A percentile compares a stretch with the other conserved stretches of the same genome.
These are phyloP conservation scores for Phytopythium kandeliae DNA, from an alignment of 352 stramenopile genomes.

Conservation along the genomic window DNA sequence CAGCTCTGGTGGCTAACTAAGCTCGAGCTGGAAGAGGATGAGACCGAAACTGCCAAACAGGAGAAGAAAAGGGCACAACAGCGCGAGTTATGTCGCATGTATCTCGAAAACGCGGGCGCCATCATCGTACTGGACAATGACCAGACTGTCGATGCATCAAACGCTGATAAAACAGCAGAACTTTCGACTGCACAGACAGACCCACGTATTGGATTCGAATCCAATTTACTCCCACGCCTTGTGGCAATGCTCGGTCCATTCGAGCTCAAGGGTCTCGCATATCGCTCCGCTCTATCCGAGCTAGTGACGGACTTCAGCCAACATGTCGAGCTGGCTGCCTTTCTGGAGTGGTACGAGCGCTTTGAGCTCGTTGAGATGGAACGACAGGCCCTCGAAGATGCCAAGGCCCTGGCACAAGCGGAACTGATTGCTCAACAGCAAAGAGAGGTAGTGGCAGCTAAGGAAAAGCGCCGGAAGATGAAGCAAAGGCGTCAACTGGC, in stretches of 20 bases:
- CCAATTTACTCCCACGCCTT: constrained; percentile 48
- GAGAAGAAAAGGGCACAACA: constrained; percentile 15
- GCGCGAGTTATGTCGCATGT: constrained; percentile 23
- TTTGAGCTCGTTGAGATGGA: constrained; percentile 46
- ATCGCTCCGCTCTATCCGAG: constrained; percentile 40
- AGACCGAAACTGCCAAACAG: constrained; percentile 24
- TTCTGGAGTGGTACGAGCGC: constrained; percentile 44
- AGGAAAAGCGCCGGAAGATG: constrained; percentile 26
- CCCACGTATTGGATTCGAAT: constrained; percentile 36
- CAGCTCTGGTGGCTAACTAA: constrained; percentile 74
- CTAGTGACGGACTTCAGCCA: constrained; percentile 27
- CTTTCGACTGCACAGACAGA: neutral
- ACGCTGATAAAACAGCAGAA: neutral
- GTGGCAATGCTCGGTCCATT: constrained; percentile 46
- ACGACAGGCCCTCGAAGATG: constrained; percentile 35
- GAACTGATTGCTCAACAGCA: constrained; percentile 27
- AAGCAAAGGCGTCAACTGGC: constrained; percentile 27
- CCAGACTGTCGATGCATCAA: no score
- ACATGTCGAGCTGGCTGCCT: constrained; percentile 40
- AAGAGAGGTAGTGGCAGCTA: constrained; percentile 15
- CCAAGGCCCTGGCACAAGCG: constrained; percentile 36
- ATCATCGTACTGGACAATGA: neutral
- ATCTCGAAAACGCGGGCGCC: constrained; percentile 36
- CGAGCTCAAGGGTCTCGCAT: constrained; percentile 38
- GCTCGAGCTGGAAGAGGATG: constrained; percentile 46